phyloP scores from a whole-genome alignment of 257 asterid genomes.

The Forsythia suspensa region DNA sequence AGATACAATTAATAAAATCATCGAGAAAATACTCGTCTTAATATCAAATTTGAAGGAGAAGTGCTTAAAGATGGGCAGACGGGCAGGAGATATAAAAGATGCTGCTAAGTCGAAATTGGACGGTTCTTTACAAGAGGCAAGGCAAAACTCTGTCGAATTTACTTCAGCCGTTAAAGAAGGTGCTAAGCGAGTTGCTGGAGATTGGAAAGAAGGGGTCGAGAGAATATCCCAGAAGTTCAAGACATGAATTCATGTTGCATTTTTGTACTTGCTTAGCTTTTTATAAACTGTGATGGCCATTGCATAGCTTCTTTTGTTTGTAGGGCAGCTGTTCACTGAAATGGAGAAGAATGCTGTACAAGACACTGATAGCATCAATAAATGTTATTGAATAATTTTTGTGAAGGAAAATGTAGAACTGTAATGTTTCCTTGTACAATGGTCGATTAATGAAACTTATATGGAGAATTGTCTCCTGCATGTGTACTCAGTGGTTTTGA shows the following conservation, averaged over 20 bases:
- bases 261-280: neutral
- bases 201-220: constrained; percentile 87
- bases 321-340: neutral
- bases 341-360: constrained; percentile 16
- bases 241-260: constrained; percentile 45
- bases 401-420: constrained; percentile 17
- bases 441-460: constrained; percentile 4
- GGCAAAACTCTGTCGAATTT: constrained; percentile 41
- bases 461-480: constrained; percentile 1
- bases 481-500: neutral
- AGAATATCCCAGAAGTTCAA: constrained; percentile 83
- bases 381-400: constrained; percentile 16
- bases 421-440: neutral
- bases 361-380: constrained; percentile 17
- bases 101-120: constrained; percentile 38
- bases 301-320: neutral
- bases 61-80: constrained; percentile 26
- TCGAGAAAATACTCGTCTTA: constrained; percentile 49
- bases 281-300: neutral
- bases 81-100: constrained; percentile 55
- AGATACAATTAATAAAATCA: constrained; percentile 57
- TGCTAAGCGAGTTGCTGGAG: constrained; percentile 71
- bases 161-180: constrained; percentile 58
- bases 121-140: constrained; percentile 49
- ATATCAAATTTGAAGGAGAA: constrained; percentile 52